phyloP scores from a whole-genome alignment of 768 basidiomycete genomes.

The Podaxis carcinomalis region DNA sequence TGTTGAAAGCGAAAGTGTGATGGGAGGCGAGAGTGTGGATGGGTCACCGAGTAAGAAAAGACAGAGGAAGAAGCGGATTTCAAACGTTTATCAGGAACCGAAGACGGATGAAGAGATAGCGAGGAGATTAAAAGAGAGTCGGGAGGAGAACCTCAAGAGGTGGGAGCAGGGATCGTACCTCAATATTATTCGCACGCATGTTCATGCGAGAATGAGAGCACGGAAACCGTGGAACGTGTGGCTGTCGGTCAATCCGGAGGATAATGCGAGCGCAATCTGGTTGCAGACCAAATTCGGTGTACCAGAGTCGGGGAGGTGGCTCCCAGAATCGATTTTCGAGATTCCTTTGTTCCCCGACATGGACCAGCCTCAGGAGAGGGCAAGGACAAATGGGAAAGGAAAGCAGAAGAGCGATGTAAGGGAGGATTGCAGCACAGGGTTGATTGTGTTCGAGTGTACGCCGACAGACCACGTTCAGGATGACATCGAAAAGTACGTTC shows the following conservation, averaged over 20 bases:
- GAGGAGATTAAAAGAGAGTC: constrained; percentile 69
- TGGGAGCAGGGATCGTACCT: constrained; percentile 78
- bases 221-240: constrained; percentile 54
- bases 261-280: constrained; percentile 78
- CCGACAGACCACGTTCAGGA: constrained; percentile 59
- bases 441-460: constrained; percentile 75
- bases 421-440: constrained; percentile 47
- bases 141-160: constrained; percentile 63
- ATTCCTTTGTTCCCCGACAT: constrained; percentile 41
- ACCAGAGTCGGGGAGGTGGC: constrained; percentile 60
- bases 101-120: constrained; percentile 64
- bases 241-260: constrained; percentile 72
- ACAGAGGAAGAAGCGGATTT: constrained; percentile 33
- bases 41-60: constrained; percentile 34
- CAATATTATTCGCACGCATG: constrained; percentile 33
- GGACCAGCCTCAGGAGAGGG: background rate
- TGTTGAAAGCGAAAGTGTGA: background rate
- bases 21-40: constrained; percentile 5
- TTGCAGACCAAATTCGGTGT: constrained; percentile 72
- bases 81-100: constrained; percentile 45
- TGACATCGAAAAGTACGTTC: constrained; percentile 59
- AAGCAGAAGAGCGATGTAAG: background rate
- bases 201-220: constrained; percentile 29
- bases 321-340: constrained; percentile 53
- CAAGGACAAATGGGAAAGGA: background rate